Evolutionary conservation across 768 basidiomycete genomes (phyloP), one percentile per base, ranked within the genome.

Genomic region (Boletales sp.): DNA sequence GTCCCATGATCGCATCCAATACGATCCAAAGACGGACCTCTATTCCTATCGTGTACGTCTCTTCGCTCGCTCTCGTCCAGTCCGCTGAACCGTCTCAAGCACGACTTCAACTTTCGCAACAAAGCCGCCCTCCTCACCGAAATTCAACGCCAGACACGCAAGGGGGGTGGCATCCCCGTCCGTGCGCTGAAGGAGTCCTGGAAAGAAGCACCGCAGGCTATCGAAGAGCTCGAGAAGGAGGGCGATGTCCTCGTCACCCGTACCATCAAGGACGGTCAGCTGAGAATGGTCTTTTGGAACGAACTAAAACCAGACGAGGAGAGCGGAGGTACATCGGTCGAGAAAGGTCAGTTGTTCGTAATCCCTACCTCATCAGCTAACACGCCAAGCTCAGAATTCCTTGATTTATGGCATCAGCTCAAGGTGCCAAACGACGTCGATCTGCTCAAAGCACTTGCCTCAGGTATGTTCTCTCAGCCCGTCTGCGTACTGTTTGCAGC

Each of bases 211-310:
- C 85, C 86, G 1, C 71, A 76, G 39, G 89, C 87, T 0, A 84
- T 94, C 39, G 90, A 93, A 62, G 90, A 94, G 66, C 75, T 94
- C n/a, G 90, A 92, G 65, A 81, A 87, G 61, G 87, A 90, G 58
- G 91, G 90, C 1, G 87, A 92, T 48, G 89, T 93, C 2, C 76
- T 93, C 36, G 87, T 92, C n/a, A 94, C 88, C 15, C 78, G 92
- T 40, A 89, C 89, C 0, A 71, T 79, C 42, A 94, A 91, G 63
- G 90, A 94, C 58, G 86, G 86, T 0, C 85, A 89, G 56, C 70
- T 88, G 62, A 78, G 84, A 45, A 86, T 88, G 82, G 90, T 91
- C 1, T 92, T 91, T 58, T 93, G 86, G 85, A 94, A 94, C 55
- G 90, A 94, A 67, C 79, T 92, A 52, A 87, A 88, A 60, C 83